Percentiles rank a stretch among this genome's conserved stretches.
phyloP scores from a whole-genome alignment of 2,329 filamentous ascomycete genomes.

The Hirsutella rhossiliensis region DNA sequence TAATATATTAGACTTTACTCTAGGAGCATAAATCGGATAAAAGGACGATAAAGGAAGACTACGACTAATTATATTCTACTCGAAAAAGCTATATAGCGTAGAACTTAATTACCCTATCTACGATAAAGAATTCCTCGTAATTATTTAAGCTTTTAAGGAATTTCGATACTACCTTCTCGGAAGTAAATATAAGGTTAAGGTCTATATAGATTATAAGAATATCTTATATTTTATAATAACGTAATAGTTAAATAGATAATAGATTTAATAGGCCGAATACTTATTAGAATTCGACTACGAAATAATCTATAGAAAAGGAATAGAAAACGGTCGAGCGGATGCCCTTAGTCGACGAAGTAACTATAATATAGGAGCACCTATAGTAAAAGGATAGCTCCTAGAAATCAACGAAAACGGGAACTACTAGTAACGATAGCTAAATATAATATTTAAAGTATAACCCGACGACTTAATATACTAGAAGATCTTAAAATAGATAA shows the following conservation, averaged over 20 bases:
- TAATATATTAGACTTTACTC: not conserved
- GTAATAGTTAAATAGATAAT: not conserved
- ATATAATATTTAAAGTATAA: not conserved
- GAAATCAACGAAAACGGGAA: not conserved
- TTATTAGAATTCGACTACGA: not conserved
- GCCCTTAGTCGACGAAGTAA: not conserved
- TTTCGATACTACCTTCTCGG: conserved; percentile 11
- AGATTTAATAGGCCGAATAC: not conserved
- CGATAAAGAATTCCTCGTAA: conserved; percentile 8
- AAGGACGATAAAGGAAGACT: conserved; percentile 5
- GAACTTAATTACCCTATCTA: conserved; percentile 10
- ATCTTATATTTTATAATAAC: conserved; percentile 1
- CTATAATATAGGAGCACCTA: not conserved
- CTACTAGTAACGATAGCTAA: not conserved
- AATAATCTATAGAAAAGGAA: not conserved
- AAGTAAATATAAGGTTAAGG: conserved; percentile 6
- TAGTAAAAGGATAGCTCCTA: not conserved
- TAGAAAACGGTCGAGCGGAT: not conserved
- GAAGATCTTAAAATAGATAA: too few species aligned
- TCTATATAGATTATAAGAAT: conserved; percentile 12
- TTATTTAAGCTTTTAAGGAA: conserved; percentile 13
- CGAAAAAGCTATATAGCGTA: conserved; percentile 1
- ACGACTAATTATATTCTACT: conserved; percentile 6
- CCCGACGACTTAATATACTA: too few species aligned
- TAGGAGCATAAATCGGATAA: conserved; percentile 4